Conservation (phyloP, 2,329 filamentous ascomycete genomes). For the Clarireedia hainanense region DNA sequence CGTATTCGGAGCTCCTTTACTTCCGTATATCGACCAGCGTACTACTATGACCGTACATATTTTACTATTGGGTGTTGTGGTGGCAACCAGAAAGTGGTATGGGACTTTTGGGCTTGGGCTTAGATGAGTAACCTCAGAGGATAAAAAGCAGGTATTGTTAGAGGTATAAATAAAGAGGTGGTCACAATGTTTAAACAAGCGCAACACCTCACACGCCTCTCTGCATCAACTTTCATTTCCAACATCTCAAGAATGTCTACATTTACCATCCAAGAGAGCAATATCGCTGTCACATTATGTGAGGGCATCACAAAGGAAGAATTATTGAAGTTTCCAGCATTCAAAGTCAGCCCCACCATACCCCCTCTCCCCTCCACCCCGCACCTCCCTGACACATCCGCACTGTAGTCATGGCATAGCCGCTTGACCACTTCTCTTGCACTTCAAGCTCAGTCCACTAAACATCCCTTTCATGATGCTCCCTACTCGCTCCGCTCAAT, state of each 20-base stretch:
- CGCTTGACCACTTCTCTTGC: constrained; percentile 1
- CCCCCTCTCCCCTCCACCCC: not conserved
- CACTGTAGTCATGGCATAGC: constrained; percentile 4
- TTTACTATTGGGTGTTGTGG: not conserved
- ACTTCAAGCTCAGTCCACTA: constrained; percentile 33
- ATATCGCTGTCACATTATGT: constrained; percentile 37
- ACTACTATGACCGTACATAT: too few species aligned
- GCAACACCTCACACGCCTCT: not conserved
- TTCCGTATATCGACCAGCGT: too few species aligned
- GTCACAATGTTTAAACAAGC: not conserved
- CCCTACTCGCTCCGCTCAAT: constrained; percentile 46
- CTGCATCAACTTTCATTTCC: not conserved
- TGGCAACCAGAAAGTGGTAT: too few species aligned
- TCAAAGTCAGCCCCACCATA: constrained; percentile 33
- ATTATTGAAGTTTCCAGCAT: constrained; percentile 39
- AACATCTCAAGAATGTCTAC: constrained; percentile 29
- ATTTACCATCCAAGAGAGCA: constrained; percentile 31
- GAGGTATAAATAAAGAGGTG: too few species aligned
- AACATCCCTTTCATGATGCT: constrained; percentile 38
- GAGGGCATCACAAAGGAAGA: constrained; percentile 38
- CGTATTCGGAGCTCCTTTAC: too few species aligned
- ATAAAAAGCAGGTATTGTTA: too few species aligned
- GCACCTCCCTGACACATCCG: not conserved
- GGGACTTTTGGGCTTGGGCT: too few species aligned
- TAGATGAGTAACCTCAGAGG: too few species aligned